phyloP scores from a whole-genome alignment of 352 stramenopile genomes.

The Globisporangium carolinianum region DNA sequence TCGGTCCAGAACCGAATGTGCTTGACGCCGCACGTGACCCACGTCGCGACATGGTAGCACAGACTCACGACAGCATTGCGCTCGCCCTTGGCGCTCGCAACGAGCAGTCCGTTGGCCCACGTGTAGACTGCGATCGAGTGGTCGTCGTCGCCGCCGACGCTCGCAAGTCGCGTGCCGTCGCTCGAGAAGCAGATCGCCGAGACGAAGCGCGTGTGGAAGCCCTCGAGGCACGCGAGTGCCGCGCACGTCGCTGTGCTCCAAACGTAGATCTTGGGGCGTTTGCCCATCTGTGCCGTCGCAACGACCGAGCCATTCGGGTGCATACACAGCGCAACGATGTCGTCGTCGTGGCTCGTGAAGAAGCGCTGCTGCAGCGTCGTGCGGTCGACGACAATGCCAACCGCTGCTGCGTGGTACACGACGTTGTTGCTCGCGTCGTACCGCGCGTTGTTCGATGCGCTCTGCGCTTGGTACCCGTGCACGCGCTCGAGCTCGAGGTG shows the following conservation, averaged over 20 bases:
- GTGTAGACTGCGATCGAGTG: conserved; percentile 81
- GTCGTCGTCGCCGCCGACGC: conserved; percentile 75
- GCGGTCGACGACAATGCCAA: conserved; percentile 64
- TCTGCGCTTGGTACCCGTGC: conserved; percentile 75
- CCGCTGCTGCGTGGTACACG: conserved; percentile 73
- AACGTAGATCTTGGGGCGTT: conserved; percentile 75
- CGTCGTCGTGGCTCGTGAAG: conserved; percentile 73
- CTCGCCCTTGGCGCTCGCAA: conserved; percentile 51
- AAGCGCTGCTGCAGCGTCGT: conserved; percentile 37
- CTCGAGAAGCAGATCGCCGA: conserved; percentile 60
- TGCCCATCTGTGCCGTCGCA: conserved; percentile 85
- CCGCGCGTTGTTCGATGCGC: conserved; percentile 68
- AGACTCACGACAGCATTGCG: conserved; percentile 49
- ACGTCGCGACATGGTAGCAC: conserved; percentile 37
- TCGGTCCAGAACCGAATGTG: conserved; percentile 74
- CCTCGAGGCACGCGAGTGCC: conserved; percentile 45
- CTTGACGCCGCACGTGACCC: conserved; percentile 67
- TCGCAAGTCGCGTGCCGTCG: conserved; percentile 62
- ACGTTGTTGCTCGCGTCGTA: conserved; percentile 48
- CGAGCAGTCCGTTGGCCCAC: conserved; percentile 49
- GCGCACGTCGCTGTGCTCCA: conserved; percentile 42
- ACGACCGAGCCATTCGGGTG: conserved; percentile 77
- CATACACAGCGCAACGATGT: conserved; percentile 73
- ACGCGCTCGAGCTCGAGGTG: conserved; percentile 57
- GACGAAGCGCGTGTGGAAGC: conserved; percentile 77